These are phyloP conservation scores for Plantago major DNA, from an alignment of 257 asterid species.

Conservation along the genomic window DNA sequence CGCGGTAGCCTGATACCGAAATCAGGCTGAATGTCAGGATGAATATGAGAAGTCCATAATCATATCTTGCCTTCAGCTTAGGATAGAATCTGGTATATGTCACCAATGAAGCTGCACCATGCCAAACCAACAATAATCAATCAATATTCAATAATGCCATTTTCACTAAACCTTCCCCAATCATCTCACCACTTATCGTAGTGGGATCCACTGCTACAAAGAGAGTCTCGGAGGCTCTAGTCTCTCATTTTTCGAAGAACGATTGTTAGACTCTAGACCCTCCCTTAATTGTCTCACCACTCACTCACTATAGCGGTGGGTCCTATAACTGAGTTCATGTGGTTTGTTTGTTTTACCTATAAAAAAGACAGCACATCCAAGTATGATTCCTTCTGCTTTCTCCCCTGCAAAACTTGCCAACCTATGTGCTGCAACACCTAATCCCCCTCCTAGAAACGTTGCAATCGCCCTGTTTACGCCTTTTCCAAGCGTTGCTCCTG, in stretches of 20 bases:
- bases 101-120: constrained; percentile 16
- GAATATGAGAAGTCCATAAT: constrained; percentile 23
- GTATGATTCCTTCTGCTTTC: constrained; percentile 27
- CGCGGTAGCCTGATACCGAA: constrained; percentile 24
- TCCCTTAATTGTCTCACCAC: too few species aligned
- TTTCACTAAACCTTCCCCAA: too few species aligned
- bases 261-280: too few species aligned
- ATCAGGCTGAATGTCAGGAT: constrained; percentile 25
- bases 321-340: too few species aligned
- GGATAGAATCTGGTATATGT: constrained; percentile 24
- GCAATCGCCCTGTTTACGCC: constrained; percentile 54
- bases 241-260: too few species aligned
- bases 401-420: constrained; percentile 40
- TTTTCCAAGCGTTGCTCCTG: constrained; percentile 69
- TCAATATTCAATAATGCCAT: neutral
- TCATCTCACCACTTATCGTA: too few species aligned
- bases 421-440: constrained; percentile 45
- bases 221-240: too few species aligned
- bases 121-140: neutral
- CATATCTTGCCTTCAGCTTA: constrained; percentile 21
- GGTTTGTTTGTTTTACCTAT: constrained; percentile 26
- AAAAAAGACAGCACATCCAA: constrained; percentile 39
- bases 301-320: too few species aligned
- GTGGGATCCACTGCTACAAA: too few species aligned
- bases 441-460: constrained; percentile 23